Percentiles rank a stretch among this genome's conserved stretches.
Evolutionary conservation across 352 stramenopile genomes (phyloP).

Genomic region (Pythium aristosporum): DNA sequence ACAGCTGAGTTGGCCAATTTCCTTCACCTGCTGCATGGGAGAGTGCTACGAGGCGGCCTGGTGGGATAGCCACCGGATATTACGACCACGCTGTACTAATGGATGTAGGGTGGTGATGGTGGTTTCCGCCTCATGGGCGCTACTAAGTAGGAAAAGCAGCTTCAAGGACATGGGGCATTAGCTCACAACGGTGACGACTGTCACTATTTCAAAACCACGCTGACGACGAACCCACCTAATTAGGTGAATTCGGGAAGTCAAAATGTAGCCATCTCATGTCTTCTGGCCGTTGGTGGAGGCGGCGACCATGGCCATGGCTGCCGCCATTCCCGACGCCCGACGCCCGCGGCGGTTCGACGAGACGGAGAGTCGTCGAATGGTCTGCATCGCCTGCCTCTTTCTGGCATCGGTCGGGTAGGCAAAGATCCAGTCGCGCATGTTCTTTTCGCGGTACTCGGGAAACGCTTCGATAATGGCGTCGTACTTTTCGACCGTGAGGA

Average conservation of each 20-base stretch:
- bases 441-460: constrained; percentile 47
- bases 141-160: neutral
- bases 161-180: no score
- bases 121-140: neutral
- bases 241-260: neutral
- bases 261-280: neutral
- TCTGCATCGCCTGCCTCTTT: constrained; percentile 5
- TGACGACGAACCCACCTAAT: neutral
- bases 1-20: neutral
- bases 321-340: neutral
- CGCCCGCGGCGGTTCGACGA: neutral
- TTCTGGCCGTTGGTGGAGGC: neutral
- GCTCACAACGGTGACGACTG: no score
- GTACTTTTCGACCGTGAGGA: constrained; percentile 47
- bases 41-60: neutral
- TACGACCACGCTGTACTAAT: neutral
- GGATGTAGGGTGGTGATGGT: neutral
- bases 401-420: neutral
- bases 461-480: constrained; percentile 45
- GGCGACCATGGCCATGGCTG: neutral
- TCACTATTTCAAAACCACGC: no score
- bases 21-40: neutral
- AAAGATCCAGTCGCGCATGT: constrained; percentile 49
- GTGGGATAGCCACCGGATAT: constrained; percentile 5
- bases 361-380: constrained; percentile 4